Evolutionary conservation across 192 early-diverging fungal species (phyloP), one percentile per base, ranked within the genome.

Genomic region (Ramicandelaber brevisporus): DNA sequence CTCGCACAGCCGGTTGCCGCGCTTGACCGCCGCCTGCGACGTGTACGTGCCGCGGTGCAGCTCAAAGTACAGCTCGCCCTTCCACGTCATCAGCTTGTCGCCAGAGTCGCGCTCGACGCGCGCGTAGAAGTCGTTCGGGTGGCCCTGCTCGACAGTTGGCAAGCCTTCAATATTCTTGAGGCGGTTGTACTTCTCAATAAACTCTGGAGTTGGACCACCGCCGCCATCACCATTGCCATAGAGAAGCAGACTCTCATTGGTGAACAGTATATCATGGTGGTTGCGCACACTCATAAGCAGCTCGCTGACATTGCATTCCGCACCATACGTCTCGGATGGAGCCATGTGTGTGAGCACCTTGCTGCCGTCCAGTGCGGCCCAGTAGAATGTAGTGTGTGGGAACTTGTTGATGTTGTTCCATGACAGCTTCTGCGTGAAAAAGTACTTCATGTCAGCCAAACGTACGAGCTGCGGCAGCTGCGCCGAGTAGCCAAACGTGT

Each of bases 361-460:
- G 20, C 76, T 77, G 7, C 84, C 78, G 45, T 92, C 78, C 6
- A 88, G 54, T 16, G 79, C 86, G 9, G 73, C 56, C 93, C 93
- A 98, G 45, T 49, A 61, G 53, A 98, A 98, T 3, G 89, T 88
- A 0, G 93, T 89, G 39, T 88, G 65, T 3, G 93, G 93, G 45
- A 98, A 95, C 68, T 81, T 80, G 59, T 98, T 98, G 45, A 98
- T 84, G 46, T 85, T 92, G 57, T 96, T 96, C 93, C 93, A 98
- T 11, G 82, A 86, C 23, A 98, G 54, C 46, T 98, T 98, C 46
- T 96, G 93, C 2, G 93, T 98, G 49, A 92, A 98, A 36, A 98
- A 98, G 50, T 90, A 98, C 46, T 84, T 51, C 30, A 82, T 52
- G 25, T 62, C 83, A 0, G 82, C 45, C 24, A 57, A 53, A 17